phyloP scores from a whole-genome alignment of 2,329 filamentous ascomycete genomes.

The Penicillium sp. region DNA sequence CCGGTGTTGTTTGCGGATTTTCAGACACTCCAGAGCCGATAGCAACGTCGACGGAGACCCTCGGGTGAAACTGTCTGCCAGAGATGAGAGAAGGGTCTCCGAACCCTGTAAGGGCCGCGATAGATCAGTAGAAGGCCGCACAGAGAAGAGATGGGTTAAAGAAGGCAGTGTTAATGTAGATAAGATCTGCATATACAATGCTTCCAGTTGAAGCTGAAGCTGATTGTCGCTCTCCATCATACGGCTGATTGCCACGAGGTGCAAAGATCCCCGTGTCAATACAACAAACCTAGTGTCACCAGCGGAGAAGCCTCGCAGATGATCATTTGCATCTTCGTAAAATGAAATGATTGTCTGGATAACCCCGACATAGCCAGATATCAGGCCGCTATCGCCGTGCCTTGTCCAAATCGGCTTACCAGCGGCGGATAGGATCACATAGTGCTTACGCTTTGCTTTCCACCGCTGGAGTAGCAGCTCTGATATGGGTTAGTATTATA shows the following conservation, averaged over 20 bases:
- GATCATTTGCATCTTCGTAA: slow-evolving; percentile 77
- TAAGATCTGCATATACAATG: slow-evolving; percentile 95
- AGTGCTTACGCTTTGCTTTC: slow-evolving; percentile 95
- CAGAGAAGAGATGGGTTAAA: slow-evolving; percentile 80
- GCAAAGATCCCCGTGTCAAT: slow-evolving; percentile 77
- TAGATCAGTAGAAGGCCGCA: slow-evolving; percentile 90
- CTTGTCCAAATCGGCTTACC: slow-evolving; percentile 97
- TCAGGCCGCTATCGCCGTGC: slow-evolving; percentile 83
- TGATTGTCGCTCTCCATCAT: slow-evolving; percentile 90
- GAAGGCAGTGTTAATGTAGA: slow-evolving; percentile 90
- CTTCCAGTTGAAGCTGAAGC: slow-evolving; percentile 81
- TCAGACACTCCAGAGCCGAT: slow-evolving; percentile 89
- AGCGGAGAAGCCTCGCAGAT: slow-evolving; percentile 80
- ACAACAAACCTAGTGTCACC: slow-evolving; percentile 83
- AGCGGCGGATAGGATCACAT: slow-evolving; percentile 90
- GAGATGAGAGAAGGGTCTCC: slow-evolving; percentile 81
- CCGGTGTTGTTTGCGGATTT: slow-evolving; percentile 81
- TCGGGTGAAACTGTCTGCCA: slow-evolving; percentile 90
- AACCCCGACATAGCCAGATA: slow-evolving; percentile 91
- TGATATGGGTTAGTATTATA: slow-evolving; percentile 17
- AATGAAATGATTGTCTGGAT: slow-evolving; percentile 98
- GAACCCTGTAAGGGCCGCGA: slow-evolving; percentile 87
- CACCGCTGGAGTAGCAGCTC: slow-evolving; percentile 63
- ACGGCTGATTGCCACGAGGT: slow-evolving; percentile 89
- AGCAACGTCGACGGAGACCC: slow-evolving; percentile 87